Base-by-base conservation (phyloP, 352 stramenopile genomes). In the Globisporangium carolinianum region DNA sequence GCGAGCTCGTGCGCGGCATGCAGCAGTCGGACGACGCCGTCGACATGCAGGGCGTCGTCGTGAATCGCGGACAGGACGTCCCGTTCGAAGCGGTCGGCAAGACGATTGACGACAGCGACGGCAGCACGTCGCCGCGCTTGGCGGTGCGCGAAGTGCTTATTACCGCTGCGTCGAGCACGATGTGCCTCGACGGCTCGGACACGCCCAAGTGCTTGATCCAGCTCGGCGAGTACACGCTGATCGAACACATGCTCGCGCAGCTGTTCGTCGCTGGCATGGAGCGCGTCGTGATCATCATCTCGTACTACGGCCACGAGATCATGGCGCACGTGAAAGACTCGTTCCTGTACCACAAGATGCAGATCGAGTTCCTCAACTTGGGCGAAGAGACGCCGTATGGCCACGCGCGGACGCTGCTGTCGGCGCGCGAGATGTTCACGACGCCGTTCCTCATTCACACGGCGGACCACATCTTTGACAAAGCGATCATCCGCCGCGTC, bases 391-490 rank as follows among this genome's bases (percentile, higher is more conserved):
- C 54, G 70, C 71, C 14, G 87, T 55, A 90, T 55, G 78, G 79
- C 39, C 76, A 91, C 61, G 75, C 84, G 56, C 78, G 82, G 37
- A 88, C 84, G 51, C 51, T 94, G 43, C 65, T 94, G 18, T 86
- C 84, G 11, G 84, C 82, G 32, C 72, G 82, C 49, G 72, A 89
- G 47, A 86, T 91, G 74, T 94, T 94, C 58, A 63, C 68, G 1
- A 78, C 83, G n/a, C 80, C 78, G 6, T 94, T 94, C 60, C 63
- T 94, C 46, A 92, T 94, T 61, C 84, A 94, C 68, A 91, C 84
- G 53, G 78, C 84, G 4, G 82, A 94, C 58, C 84, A 91, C 63
- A 80, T 94, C 59, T 91, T 94, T 52, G 82, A 94, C 67, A 77
- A 85, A 57, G 79, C 76, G 35, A 79, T 93, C 48, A 72, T 93